Evolutionary conservation across 805 yeast species (phyloP), one percentile per base, ranked within the genome.

Genomic region (Brettanomyces custersianus): DNA sequence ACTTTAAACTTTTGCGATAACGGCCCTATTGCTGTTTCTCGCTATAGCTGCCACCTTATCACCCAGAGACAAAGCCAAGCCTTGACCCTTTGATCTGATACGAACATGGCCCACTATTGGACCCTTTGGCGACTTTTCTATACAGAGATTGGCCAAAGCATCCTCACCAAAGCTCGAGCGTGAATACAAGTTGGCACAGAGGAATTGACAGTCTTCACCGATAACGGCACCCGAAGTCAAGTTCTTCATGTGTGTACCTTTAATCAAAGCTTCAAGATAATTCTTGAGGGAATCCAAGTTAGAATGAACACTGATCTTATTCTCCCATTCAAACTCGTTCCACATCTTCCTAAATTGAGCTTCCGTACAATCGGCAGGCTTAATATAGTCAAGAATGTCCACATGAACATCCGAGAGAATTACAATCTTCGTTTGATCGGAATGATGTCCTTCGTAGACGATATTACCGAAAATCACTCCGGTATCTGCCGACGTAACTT

Each of bases 301-400:
- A 2, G 94, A 76, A 47, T 80, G 78, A 55, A 92, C 83, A 41
- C 88, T 83, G 48, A 92, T 88, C 67, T 92, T 92, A 67, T 92
- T 92, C 62, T 92, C 98, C 98, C 98, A 92, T 64, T 92, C 99
- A 56, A 94, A 92, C 58, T 88, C 96, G 57, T 87, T 86, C 99
- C 99, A 92, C 97, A 88, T 90, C 51, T 78, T 74, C 54, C 98
- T 82, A 82, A 92, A 92, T 47, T 75, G 81, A 31, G 78, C 75
- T 62, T 90, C 97, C 12, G 87, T 66, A 58, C 95, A 84, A 18
- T 74, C 71, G n/a, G 94, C 92, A 16, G 98, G 96, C 57, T 85
- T 86, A 59, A 92, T 87, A 64, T 92, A 92, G 60, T 92, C 97
- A 87, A 92, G 85, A 36, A 92, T 84, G 57, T 92, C 96, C 40